Conservation (phyloP, 2,329 filamentous ascomycete species). For the Peltaster fructicola region DNA sequence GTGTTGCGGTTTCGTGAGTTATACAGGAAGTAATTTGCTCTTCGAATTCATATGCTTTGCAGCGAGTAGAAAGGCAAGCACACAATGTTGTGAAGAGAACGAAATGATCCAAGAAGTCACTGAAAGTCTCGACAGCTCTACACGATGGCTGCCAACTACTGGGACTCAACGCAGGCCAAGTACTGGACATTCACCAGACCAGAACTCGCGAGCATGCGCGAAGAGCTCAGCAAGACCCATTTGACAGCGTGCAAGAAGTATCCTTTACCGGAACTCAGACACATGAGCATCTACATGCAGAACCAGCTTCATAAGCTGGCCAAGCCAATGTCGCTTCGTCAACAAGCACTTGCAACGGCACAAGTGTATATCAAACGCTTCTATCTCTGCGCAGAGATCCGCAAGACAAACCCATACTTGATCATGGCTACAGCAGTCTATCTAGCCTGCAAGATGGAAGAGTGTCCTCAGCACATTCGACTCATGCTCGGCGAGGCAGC, state of each 20-base stretch:
- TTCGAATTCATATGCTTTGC: too few species aligned
- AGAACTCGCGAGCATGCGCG: slow-evolving; percentile 56
- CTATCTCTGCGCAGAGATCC: slow-evolving; percentile 79
- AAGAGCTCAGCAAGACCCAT: slow-evolving; percentile 56
- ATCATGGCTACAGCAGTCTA: slow-evolving; percentile 88
- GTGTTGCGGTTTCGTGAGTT: too few species aligned
- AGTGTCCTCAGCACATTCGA: slow-evolving; percentile 89
- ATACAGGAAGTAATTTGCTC: too few species aligned
- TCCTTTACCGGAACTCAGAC: slow-evolving; percentile 62
- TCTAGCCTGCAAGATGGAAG: slow-evolving; percentile 94
- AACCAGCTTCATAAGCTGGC: slow-evolving; percentile 70
- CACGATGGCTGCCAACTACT: slow-evolving; percentile 84
- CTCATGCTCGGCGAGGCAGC: slow-evolving; percentile 76
- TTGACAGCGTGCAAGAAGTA: slow-evolving; percentile 58
- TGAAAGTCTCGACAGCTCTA: too few species aligned
- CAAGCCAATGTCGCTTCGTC: slow-evolving; percentile 66
- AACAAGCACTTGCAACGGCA: slow-evolving; percentile 85
- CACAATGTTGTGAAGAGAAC: too few species aligned
- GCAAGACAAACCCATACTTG: slow-evolving; percentile 82
- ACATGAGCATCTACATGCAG: slow-evolving; percentile 83
- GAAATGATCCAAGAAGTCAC: too few species aligned
- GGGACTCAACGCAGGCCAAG: slow-evolving; percentile 80
- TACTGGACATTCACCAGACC: slow-evolving; percentile 83
- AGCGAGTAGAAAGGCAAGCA: too few species aligned
- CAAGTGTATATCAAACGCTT: slow-evolving; percentile 91